These are phyloP conservation scores for Pachysandra terminalis DNA, from an alignment of 164 flowering plant genomes.

Conservation along the genomic window DNA sequence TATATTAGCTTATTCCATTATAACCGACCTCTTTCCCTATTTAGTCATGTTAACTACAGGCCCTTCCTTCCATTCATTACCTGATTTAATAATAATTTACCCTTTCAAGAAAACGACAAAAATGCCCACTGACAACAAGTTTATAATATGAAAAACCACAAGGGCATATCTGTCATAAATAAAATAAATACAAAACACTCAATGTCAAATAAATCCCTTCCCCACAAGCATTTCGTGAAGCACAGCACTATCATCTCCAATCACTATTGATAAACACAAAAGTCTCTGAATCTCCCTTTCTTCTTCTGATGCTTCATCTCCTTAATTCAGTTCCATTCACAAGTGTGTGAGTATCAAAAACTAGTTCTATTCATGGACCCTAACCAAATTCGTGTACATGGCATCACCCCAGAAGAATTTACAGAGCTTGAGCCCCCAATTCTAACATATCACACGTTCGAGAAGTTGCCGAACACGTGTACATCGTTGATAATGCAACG, in stretches of 20 bases:
- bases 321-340: not conserved
- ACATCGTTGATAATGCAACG: constrained; percentile 56
- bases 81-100: not conserved
- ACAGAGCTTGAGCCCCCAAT: constrained; percentile 41
- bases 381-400: constrained; percentile 16
- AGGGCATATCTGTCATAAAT: constrained; percentile 7
- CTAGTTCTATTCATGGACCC: constrained; percentile 15
- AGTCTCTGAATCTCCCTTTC: not conserved
- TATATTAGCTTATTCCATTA: not conserved
- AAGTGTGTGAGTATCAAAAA: not conserved
- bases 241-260: not conserved
- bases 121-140: constrained; percentile 3
- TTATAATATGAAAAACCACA: not conserved
- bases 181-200: not conserved
- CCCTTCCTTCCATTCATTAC: too few relatives aligned
- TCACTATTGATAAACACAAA: not conserved
- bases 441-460: constrained; percentile 39
- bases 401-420: constrained; percentile 49
- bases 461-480: constrained; percentile 38
- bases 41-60: not conserved
- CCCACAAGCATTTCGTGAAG: not conserved
- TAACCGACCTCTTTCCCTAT: not conserved
- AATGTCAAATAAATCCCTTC: constrained; percentile 1
- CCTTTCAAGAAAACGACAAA: constrained; percentile 2
- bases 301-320: not conserved